phyloP scores from a whole-genome alignment of 2,329 filamentous ascomycete genomes.

The Ceratocystis alfenasii region DNA sequence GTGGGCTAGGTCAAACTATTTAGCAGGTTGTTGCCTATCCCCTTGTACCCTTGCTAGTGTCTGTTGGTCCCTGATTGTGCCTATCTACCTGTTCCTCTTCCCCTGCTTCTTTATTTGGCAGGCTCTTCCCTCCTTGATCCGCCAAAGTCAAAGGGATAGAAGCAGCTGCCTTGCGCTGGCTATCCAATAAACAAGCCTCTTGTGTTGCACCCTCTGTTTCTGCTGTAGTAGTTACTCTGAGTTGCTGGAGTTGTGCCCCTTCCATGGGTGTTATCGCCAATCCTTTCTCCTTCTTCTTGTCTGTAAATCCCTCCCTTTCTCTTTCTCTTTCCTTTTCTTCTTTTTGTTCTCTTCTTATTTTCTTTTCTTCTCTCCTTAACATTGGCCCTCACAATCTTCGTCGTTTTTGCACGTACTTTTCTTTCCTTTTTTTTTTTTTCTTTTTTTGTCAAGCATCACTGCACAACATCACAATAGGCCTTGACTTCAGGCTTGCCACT shows the following conservation, averaged over 20 bases:
- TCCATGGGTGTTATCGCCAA: conserved; percentile 13
- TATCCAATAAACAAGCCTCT: not conserved
- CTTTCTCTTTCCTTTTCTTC: conserved; percentile 26
- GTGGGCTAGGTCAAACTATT: not conserved
- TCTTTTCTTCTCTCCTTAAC: conserved; percentile 20
- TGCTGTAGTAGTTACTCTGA: not conserved
- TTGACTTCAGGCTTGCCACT: conserved; percentile 47
- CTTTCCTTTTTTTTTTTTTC: conserved; percentile 26
- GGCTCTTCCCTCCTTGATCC: not conserved
- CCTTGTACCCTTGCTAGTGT: not conserved
- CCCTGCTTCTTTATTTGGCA: not conserved
- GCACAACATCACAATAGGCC: conserved; percentile 29
- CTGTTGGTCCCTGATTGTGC: not conserved
- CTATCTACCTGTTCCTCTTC: not conserved
- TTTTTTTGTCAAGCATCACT: conserved; percentile 21
- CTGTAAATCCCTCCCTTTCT: conserved; percentile 22
- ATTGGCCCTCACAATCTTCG: not conserved
- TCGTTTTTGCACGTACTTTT: conserved; percentile 18
- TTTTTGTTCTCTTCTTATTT: conserved; percentile 21
- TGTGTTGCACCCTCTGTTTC: not conserved
- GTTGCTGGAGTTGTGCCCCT: conserved; percentile 2
- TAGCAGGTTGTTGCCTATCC: not conserved
- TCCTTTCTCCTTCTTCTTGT: conserved; percentile 21
- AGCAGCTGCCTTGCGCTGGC: not conserved
- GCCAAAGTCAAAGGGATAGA: not conserved